Base-by-base conservation (phyloP, 1,284 basidiomycete genomes). In the Ganoderma resinaceum region DNA sequence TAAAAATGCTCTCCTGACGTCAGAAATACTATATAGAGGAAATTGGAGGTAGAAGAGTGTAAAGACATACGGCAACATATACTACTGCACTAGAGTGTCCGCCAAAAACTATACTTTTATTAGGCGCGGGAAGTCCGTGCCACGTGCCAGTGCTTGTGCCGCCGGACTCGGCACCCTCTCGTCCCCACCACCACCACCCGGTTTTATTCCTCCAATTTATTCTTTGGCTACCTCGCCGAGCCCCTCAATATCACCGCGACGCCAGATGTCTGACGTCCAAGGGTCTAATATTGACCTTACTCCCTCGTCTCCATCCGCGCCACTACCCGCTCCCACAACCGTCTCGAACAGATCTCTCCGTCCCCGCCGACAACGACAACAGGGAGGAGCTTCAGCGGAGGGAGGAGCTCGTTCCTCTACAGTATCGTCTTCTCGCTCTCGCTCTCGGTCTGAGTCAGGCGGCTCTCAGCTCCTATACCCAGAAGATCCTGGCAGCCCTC, bases 241-340 rank as follows among this genome's bases (percentile, higher is more conserved):
- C 11, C 9, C 9, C 46, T 52, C 46, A 18, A 31, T 55, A 31
- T 20, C 8, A 18, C 52, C 20, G 31, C 16, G 7, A 8, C 3
- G 29, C 29, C 29, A 31, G 31, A 55, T 55, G 52, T 9, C 52
- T 33, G 29, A 55, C 29, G 29, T 2, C 29, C 29, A 31, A 33
- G 16, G 14, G 52, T 8, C 29, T 16, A 55, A 31, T 18, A 55
- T 55, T 29, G 52, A 55, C 52, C 52, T 55, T 7, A 55, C 52
- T 18, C 23, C 35, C 37, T 67, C 69, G 33, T 57, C 60, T 14
- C 72, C 74, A 33, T 18, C 20, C 9, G 20, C 26, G 23, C 58
- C 58, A 40, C 52, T 75, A 20, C 74, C 74, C 2, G 60, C 67
- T 7, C 74, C 74, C 16, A 75, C 71, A 0, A 75, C 73, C 0